Conservation (phyloP, 163 green algal genomes). For the Smithsoniella earleae region DNA sequence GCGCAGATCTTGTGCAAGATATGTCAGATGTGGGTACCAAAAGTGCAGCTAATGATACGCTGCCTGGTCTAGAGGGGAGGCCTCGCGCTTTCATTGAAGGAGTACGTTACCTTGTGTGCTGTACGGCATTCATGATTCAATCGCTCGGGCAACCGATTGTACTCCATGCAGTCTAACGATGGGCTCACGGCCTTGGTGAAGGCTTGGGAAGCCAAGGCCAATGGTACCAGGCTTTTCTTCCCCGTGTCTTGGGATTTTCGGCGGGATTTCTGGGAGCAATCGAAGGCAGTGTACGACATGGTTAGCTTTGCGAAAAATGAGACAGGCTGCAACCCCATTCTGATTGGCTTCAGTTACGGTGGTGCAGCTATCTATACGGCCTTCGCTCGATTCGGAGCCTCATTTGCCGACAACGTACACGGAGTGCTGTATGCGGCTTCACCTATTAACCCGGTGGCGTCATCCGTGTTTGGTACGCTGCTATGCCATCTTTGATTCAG, state of each 20-base stretch:
- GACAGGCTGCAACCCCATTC: constrained; percentile 7
- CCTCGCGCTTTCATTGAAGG: no score
- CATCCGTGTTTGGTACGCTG: neutral
- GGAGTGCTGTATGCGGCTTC: neutral
- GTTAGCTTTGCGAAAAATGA: neutral
- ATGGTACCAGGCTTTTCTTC: neutral
- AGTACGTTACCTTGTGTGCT: no score
- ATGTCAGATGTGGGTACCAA: neutral
- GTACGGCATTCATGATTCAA: no score
- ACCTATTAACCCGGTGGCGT: neutral
- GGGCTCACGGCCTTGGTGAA: neutral
- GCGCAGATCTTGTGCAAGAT: neutral
- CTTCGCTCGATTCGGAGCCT: neutral
- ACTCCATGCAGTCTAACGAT: neutral
- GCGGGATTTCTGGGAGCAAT: constrained; percentile 1
- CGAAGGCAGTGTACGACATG: neutral
- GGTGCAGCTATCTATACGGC: neutral
- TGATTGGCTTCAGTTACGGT: neutral
- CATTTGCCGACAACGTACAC: neutral
- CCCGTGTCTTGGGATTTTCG: neutral
- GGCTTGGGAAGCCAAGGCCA: neutral
- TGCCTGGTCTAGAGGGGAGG: neutral
- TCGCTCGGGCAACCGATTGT: no score
- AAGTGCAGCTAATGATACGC: neutral
- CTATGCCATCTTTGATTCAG: neutral